phyloP scores from a whole-genome alignment of 768 basidiomycete genomes.

The Tricholoma flavovirens region DNA sequence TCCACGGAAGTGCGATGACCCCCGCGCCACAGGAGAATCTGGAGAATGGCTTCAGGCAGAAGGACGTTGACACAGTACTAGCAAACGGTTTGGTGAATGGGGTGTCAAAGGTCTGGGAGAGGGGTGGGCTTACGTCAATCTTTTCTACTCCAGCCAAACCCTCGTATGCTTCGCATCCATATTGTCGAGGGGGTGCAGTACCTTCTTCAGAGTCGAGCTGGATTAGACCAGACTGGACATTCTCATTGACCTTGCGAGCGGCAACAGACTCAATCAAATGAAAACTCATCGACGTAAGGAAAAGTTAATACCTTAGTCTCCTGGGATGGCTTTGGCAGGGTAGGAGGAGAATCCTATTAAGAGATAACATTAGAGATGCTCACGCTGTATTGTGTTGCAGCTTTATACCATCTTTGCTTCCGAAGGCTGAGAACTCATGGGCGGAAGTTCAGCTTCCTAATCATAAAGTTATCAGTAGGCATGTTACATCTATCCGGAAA shows the following conservation, averaged over 20 bases:
- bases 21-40: constrained; percentile 68
- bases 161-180: constrained; percentile 40
- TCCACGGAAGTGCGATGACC: constrained; percentile 48
- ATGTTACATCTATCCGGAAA: background rate
- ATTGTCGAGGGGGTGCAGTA: constrained; percentile 18
- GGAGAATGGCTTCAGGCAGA: constrained; percentile 64
- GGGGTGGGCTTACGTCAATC: constrained; percentile 37
- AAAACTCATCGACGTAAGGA: background rate
- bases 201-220: background rate
- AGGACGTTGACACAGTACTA: constrained; percentile 73
- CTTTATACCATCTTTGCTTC: background rate
- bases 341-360: constrained; percentile 4
- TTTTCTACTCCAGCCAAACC: constrained; percentile 41
- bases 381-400: no score
- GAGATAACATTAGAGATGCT: background rate
- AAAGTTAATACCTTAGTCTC: background rate
- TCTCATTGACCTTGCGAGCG: background rate
- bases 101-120: background rate
- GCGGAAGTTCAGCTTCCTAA: constrained; percentile 3
- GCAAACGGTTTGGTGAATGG: background rate
- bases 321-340: background rate
- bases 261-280: background rate
- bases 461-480: background rate
- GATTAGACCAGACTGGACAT: background rate
- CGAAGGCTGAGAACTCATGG: constrained; percentile 1